A percentile compares a stretch with the other conserved stretches of the same genome.
Evolutionary conservation across 768 basidiomycete species (phyloP).

Genomic region (Daedalea quercina): DNA sequence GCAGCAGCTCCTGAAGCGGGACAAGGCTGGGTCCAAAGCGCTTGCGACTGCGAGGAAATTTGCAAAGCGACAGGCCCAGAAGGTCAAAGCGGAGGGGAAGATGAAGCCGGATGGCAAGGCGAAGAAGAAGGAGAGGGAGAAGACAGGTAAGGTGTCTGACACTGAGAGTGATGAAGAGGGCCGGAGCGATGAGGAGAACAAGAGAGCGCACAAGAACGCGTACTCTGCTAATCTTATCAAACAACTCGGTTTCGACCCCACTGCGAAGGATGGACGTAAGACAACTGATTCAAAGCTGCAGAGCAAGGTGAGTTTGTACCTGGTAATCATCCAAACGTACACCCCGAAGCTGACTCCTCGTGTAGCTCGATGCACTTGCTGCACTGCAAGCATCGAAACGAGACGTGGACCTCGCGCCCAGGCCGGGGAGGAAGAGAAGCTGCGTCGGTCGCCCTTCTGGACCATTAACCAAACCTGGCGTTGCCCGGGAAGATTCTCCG

Average conservation of each 20-base stretch:
- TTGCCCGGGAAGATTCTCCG: conserved; percentile 7
- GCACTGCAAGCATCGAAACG: conserved; percentile 43
- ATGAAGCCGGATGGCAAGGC: conserved; percentile 9
- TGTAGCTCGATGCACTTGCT: conserved; percentile 51
- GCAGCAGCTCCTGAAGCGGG: conserved; percentile 52
- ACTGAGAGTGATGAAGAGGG: conserved; percentile 8
- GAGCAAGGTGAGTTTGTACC: conserved; percentile 45
- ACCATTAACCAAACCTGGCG: conserved; percentile 21
- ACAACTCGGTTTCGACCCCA: conserved; percentile 76
- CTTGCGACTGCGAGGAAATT: conserved; percentile 57
- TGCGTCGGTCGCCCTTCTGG: conserved; percentile 55
- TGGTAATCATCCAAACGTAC: background rate
- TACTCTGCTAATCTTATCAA: conserved; percentile 67
- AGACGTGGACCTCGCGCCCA: conserved; percentile 51
- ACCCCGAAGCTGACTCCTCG: background rate
- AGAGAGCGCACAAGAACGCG: conserved; percentile 31
- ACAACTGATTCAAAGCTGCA: conserved; percentile 32
- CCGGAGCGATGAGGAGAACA: conserved; percentile 11
- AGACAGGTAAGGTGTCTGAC: conserved; percentile 8
- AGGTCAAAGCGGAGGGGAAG: conserved; percentile 14
- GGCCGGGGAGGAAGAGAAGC: conserved; percentile 44
- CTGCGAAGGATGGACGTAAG: conserved; percentile 43
- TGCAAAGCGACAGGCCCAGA: conserved; percentile 20
- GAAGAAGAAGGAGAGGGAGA: conserved; percentile 13
- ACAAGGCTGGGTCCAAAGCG: conserved; percentile 61